Conservation (phyloP, 2,329 filamentous ascomycete species). For the Exophiala lecanii-corni region DNA sequence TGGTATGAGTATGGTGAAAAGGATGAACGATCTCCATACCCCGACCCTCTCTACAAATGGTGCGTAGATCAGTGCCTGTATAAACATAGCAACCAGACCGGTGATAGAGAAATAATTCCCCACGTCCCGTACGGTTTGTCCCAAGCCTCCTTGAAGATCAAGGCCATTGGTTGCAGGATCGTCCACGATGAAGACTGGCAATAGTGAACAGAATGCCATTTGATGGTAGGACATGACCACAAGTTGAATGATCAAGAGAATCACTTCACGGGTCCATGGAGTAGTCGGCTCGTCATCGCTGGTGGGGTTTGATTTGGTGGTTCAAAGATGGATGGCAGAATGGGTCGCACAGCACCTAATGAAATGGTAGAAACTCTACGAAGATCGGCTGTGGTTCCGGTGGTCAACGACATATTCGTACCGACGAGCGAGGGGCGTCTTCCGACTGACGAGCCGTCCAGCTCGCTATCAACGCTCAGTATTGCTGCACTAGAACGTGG, state of each 20-base stretch:
- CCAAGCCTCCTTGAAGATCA: slow-evolving; percentile 50
- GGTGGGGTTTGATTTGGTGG: not conserved
- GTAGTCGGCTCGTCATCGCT: not conserved
- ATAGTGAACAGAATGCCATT: slow-evolving; percentile 41
- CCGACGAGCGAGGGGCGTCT: not conserved
- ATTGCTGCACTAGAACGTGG: not conserved
- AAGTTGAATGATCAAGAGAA: slow-evolving; percentile 4
- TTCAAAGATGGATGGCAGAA: not conserved
- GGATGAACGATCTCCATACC: slow-evolving; percentile 56
- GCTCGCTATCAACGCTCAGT: not conserved
- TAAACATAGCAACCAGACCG: slow-evolving; percentile 54
- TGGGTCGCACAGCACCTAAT: not conserved
- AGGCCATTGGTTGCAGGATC: slow-evolving; percentile 22
- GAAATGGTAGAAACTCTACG: slow-evolving; percentile 5
- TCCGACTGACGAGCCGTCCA: not conserved
- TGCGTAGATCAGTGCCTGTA: slow-evolving; percentile 59
- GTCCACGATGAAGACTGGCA: slow-evolving; percentile 43
- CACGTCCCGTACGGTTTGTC: slow-evolving; percentile 58
- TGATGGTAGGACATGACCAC: slow-evolving; percentile 43
- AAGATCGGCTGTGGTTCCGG: slow-evolving; percentile 7
- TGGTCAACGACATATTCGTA: slow-evolving; percentile 2
- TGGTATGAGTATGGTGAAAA: slow-evolving; percentile 57
- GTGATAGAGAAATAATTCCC: slow-evolving; percentile 59
- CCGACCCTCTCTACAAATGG: slow-evolving; percentile 54
- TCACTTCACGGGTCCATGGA: slow-evolving; percentile 2